Percentiles rank a stretch among this genome's conserved stretches.
phyloP scores from a whole-genome alignment of 2,329 filamentous ascomycete genomes.

The Talaromyces piceae region DNA sequence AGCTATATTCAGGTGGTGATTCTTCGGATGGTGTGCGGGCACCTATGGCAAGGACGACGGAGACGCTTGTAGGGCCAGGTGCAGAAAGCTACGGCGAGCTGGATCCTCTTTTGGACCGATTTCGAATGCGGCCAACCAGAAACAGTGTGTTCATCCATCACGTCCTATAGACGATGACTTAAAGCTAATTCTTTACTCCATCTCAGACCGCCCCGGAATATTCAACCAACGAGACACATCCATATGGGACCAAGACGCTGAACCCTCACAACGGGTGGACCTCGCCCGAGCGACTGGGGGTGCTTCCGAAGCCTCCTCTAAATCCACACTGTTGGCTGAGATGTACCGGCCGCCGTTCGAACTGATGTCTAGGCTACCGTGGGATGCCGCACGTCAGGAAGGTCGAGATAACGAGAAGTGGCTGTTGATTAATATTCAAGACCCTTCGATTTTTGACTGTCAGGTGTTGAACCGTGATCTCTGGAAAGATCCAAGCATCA shows the following conservation, averaged over 20 bases:
- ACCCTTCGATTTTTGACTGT: constrained; percentile 87
- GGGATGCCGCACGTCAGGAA: constrained; percentile 74
- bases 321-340: constrained; percentile 75
- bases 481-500: constrained; percentile 80
- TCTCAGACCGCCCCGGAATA: constrained; percentile 49
- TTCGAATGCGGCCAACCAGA: constrained; percentile 43
- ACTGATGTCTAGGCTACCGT: constrained; percentile 70
- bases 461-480: constrained; percentile 90
- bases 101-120: constrained; percentile 50
- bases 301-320: constrained; percentile 57
- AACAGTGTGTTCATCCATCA: constrained; percentile 22
- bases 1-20: constrained; percentile 60
- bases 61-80: constrained; percentile 76
- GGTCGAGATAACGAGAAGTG: constrained; percentile 88
- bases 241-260: constrained; percentile 51
- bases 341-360: constrained; percentile 90
- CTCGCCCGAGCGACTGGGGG: constrained; percentile 58
- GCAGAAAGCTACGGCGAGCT: constrained; percentile 47
- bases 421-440: constrained; percentile 93
- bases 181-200: constrained; percentile 4
- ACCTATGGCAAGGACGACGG: constrained; percentile 82
- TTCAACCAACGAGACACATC: constrained; percentile 58
- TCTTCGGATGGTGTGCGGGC: constrained; percentile 65
- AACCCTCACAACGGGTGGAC: constrained; percentile 42
- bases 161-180: background rate